Base-by-base conservation (phyloP, 306 rosid genomes). In the Potentilla sterilis region DNA sequence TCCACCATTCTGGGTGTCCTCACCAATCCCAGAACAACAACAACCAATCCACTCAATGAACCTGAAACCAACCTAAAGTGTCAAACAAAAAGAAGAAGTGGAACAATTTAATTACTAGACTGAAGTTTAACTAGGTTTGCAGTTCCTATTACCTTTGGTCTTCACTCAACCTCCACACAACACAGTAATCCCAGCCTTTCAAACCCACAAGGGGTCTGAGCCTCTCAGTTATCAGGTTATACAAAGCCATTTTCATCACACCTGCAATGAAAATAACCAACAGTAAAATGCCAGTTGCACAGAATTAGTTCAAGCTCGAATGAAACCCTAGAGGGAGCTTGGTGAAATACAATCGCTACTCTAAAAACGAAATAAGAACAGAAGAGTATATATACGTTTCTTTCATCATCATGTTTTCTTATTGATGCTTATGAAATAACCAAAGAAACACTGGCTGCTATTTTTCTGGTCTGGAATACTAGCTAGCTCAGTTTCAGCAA, bases 141-240 rank as follows among this genome's bases (percentile, higher is more conserved):
- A 41, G 24, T 35, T 38, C 14, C 43, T 32, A 8, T 40, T 70
- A 90, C 97, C 98, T 92, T 73, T 92, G 97, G 81, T 92, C 91
- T 84, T 90, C 92, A 82, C 84, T 92, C 82, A 92, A 58, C 82
- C 81, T 90, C 98, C 97, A 90, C 21, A 79, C 48, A 67, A 90
- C 90, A 84, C 96, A 90, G n/a, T 86, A 90, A 75, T 96, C 92
- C 97, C 98, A 92, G 59, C 93, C 93, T 48, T 88, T 83, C 70
- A 81, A 82, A 76, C 93, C 91, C 72, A 92, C 96, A 14, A 90
- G 86, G 21, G 90, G 89, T 78, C 97, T 92, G 49, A 92, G 86
- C 82, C 92, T 92, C 74, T 92, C 93, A 61, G 80, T 18, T 64
- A 64, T 73, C 72, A 84, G 75, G 79, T 79, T 86, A 70, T 84